A percentile compares a stretch with the other conserved stretches of the same genome.
These are phyloP conservation scores for Annulohypoxylon truncatum DNA, from an alignment of 2,329 filamentous ascomycete species.

Conservation along the genomic window DNA sequence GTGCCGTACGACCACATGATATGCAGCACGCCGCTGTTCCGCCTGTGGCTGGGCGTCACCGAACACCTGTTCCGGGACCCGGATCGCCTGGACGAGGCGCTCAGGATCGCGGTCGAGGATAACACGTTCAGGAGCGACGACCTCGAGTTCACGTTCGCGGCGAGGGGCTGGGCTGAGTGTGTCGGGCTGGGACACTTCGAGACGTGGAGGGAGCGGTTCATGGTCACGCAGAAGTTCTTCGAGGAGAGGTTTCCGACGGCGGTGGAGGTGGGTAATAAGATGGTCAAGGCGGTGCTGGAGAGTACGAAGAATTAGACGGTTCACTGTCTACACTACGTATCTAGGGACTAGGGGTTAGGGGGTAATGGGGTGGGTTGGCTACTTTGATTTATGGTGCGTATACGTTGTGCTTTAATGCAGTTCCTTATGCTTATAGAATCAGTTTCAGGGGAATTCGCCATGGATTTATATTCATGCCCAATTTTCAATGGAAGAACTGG, in stretches of 20 bases:
- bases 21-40: conserved; percentile 96
- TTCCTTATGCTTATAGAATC: too few species aligned
- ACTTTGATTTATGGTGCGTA: background rate
- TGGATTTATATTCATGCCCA: too few species aligned
- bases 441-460: too few species aligned
- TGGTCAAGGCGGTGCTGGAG: conserved; percentile 95
- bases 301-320: conserved; percentile 69
- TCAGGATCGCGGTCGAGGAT: conserved; percentile 88
- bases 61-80: conserved; percentile 93
- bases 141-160: conserved; percentile 97
- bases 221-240: conserved; percentile 91
- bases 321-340: background rate
- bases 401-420: background rate
- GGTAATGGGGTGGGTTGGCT: background rate
- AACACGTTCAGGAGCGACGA: conserved; percentile 95
- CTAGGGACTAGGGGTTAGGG: background rate
- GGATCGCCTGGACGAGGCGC: conserved; percentile 82
- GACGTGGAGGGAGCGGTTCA: conserved; percentile 90
- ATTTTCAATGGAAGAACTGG: too few species aligned
- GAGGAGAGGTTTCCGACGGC: conserved; percentile 90
- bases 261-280: conserved; percentile 88
- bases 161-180: conserved; percentile 93
- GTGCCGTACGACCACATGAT: conserved; percentile 99
- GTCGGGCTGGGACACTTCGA: conserved; percentile 93
- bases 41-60: conserved; percentile 95